These are phyloP conservation scores for Neurospora sp. DNA, from an alignment of 495 filamentous ascomycete genomes.

Conservation along the genomic window DNA sequence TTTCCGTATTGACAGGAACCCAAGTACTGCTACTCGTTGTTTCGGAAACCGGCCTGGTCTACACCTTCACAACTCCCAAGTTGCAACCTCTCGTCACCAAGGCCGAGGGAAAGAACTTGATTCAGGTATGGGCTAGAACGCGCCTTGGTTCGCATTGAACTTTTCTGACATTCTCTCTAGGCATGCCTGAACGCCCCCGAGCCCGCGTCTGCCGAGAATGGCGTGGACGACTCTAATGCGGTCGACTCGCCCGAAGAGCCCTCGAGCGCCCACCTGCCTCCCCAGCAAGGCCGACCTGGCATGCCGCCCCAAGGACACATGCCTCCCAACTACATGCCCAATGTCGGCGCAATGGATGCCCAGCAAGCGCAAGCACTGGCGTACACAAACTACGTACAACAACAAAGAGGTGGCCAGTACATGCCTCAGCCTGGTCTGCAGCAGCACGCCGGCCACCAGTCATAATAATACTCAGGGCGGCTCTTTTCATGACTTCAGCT, in stretches of 20 bases:
- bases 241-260: slow-evolving; percentile 58
- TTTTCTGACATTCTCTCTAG: slow-evolving; percentile 23
- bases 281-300: slow-evolving; percentile 39
- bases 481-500: slow-evolving; percentile 22
- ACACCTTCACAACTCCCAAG: slow-evolving; percentile 99
- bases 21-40: slow-evolving; percentile 97
- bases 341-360: slow-evolving; percentile 42
- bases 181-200: slow-evolving; percentile 96
- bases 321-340: slow-evolving; percentile 39
- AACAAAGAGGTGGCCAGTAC: slow-evolving; percentile 39
- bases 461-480: slow-evolving; percentile 20
- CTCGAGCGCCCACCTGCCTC: slow-evolving; percentile 46
- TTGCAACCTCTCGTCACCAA: slow-evolving; percentile 98
- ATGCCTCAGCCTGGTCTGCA: slow-evolving; percentile 46
- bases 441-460: slow-evolving; percentile 45
- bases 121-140: slow-evolving; percentile 63
- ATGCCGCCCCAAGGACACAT: slow-evolving; percentile 42
- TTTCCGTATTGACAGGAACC: slow-evolving; percentile 95
- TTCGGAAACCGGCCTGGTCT: slow-evolving; percentile 96
- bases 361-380: slow-evolving; percentile 50
- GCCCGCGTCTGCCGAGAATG: slow-evolving; percentile 81
- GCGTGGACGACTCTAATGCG: slow-evolving; percentile 61
- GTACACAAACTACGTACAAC: slow-evolving; percentile 51
- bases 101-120: slow-evolving; percentile 98
- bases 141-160: neutral